A percentile compares a stretch with the other conserved stretches of the same genome.
Evolutionary conservation across 768 basidiomycete genomes (phyloP).

Genomic region (Cubamyces sp.): DNA sequence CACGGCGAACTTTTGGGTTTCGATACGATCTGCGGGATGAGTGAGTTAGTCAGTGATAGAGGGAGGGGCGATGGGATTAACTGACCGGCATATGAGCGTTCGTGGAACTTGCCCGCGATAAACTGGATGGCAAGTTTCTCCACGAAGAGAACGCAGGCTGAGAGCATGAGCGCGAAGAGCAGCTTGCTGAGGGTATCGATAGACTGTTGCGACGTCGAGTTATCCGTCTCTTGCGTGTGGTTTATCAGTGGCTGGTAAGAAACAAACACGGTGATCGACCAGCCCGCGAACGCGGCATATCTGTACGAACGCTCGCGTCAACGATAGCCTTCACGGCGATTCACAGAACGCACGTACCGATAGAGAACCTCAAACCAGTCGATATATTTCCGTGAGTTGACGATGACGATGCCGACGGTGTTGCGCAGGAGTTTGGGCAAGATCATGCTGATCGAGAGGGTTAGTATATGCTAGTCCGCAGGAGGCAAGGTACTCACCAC

Average conservation of each 20-base stretch:
- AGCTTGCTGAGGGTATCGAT: conserved; percentile 58
- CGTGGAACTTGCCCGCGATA: conserved; percentile 84
- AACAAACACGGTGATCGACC: conserved; percentile 71
- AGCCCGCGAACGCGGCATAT: conserved; percentile 69
- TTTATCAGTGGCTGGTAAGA: conserved; percentile 73
- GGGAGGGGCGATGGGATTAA: conserved; percentile 8
- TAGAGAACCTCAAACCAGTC: conserved; percentile 75
- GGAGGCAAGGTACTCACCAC: conserved; percentile 48
- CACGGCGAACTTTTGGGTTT: conserved; percentile 81
- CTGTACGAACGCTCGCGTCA: conserved; percentile 29
- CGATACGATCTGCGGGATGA: conserved; percentile 66
- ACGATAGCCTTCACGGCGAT: not conserved
- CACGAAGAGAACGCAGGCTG: conserved; percentile 67
- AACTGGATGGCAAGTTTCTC: conserved; percentile 89
- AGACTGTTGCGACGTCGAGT: conserved; percentile 32
- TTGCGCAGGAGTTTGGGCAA: conserved; percentile 56
- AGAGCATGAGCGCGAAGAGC: conserved; percentile 74
- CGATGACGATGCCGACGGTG: conserved; percentile 76
- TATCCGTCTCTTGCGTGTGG: conserved; percentile 37
- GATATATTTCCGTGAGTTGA: conserved; percentile 73
- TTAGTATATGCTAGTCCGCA: not conserved
- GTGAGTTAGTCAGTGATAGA: not conserved
- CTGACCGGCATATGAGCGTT: conserved; percentile 68
- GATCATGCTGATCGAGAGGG: conserved; percentile 33
- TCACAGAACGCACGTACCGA: conserved; percentile 41